Conservation (phyloP, 306 rosid species). For the Luffa acutangula region DNA sequence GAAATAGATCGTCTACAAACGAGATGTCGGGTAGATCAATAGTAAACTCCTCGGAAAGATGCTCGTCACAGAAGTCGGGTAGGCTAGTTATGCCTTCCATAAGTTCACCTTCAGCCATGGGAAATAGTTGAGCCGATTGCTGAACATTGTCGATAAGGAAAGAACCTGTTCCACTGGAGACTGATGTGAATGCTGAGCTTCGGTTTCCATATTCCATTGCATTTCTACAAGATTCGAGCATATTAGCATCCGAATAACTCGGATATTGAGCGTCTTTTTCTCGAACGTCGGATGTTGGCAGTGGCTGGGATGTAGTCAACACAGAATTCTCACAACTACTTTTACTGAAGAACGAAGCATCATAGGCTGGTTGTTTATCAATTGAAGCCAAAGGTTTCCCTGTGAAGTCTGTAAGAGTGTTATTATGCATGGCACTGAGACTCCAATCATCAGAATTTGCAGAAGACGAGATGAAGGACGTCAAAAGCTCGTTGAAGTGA, state of each 20-base stretch:
- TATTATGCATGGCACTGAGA: constrained; percentile 13
- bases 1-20: constrained; percentile 45
- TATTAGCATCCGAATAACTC: constrained; percentile 12
- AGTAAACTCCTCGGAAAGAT: constrained; percentile 23
- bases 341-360: constrained; percentile 9
- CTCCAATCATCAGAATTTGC: constrained; percentile 27
- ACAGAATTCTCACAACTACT: constrained; percentile 28
- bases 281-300: constrained; percentile 17
- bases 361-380: neutral
- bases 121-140: neutral
- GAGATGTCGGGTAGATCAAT: constrained; percentile 30
- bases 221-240: constrained; percentile 17
- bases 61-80: constrained; percentile 20
- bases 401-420: constrained; percentile 12
- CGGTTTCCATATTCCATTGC: constrained; percentile 5
- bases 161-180: neutral
- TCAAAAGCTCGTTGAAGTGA: constrained; percentile 38
- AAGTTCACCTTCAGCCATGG: constrained; percentile 10
- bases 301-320: constrained; percentile 33
- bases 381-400: constrained; percentile 19
- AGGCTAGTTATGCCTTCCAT: constrained; percentile 8
- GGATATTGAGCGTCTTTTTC: constrained; percentile 20
- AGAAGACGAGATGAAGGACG: constrained; percentile 36
- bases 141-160: neutral
- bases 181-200: neutral